phyloP scores from a whole-genome alignment of 2,329 filamentous ascomycete species.

The Elsinoe fawcettii region DNA sequence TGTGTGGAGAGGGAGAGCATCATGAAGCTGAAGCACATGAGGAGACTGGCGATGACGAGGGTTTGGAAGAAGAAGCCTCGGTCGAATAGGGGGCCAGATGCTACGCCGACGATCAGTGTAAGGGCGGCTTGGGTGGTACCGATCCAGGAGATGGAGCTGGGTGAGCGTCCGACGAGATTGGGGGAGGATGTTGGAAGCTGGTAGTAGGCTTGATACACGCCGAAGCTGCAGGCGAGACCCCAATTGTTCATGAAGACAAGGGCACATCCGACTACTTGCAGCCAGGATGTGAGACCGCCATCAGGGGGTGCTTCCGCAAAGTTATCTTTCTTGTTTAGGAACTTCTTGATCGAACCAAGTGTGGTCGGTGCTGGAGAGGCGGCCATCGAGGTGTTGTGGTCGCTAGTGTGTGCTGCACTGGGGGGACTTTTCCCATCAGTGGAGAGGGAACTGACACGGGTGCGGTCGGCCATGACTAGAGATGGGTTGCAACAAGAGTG shows the following conservation, averaged over 20 bases:
- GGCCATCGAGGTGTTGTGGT: not conserved
- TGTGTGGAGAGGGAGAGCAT: conserved; percentile 15
- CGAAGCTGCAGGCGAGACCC: conserved; percentile 28
- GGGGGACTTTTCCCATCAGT: not conserved
- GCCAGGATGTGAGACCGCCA: conserved; percentile 35
- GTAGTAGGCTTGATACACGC: conserved; percentile 31
- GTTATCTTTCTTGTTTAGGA: conserved; percentile 13
- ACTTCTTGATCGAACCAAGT: not conserved
- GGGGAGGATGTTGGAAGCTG: conserved; percentile 19
- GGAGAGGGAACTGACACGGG: not conserved
- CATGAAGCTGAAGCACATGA: conserved; percentile 38
- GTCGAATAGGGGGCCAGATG: conserved; percentile 27
- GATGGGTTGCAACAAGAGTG: not conserved
- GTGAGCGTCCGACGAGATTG: conserved; percentile 19
- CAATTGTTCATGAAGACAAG: conserved; percentile 31
- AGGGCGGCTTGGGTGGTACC: conserved; percentile 31
- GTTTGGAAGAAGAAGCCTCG: conserved; percentile 24
- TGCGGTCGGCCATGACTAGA: not conserved
- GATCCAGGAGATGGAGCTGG: conserved; percentile 30
- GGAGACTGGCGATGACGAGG: conserved; percentile 34
- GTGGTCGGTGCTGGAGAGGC: not conserved
- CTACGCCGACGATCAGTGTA: conserved; percentile 29
- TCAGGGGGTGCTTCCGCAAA: conserved; percentile 26
- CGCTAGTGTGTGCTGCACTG: not conserved
- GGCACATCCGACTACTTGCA: conserved; percentile 39